Percentiles rank a stretch among this genome's conserved stretches.
Evolutionary conservation across 1,284 basidiomycete species (phyloP).

Genomic region (Irpex sp.): DNA sequence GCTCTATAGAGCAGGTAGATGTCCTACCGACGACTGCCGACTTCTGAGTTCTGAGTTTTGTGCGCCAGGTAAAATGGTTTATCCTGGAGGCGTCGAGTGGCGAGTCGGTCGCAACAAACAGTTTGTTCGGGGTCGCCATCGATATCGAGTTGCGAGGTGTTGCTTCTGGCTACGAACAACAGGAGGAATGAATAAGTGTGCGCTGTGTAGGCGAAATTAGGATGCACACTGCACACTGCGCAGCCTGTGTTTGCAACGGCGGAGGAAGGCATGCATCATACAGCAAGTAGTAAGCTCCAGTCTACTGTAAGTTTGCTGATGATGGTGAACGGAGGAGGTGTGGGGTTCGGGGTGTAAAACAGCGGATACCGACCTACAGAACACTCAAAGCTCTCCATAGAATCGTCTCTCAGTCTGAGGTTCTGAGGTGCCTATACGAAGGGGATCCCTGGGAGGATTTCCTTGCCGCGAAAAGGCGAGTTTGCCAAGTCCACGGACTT

Average conservation of each 20-base stretch:
- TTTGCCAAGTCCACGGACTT: neutral
- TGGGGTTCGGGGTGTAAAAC: too few relatives aligned
- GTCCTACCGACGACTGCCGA: neutral
- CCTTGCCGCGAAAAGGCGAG: neutral
- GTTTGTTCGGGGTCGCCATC: neutral
- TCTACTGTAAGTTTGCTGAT: too few relatives aligned
- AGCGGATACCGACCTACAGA: neutral
- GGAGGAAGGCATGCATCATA: too few relatives aligned
- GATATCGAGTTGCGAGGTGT: neutral
- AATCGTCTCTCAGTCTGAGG: neutral
- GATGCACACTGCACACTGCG: neutral
- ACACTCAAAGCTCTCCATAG: neutral
- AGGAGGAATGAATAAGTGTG: neutral
- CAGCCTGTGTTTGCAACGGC: neutral
- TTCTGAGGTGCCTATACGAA: neutral
- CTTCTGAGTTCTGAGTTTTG: neutral
- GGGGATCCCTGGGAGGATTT: neutral
- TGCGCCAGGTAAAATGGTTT: neutral
- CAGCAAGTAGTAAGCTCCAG: too few relatives aligned
- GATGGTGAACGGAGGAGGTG: too few relatives aligned
- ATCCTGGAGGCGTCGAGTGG: neutral
- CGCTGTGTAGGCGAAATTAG: neutral
- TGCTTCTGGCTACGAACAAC: neutral
- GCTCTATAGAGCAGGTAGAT: neutral
- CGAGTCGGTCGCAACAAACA: neutral